Conservation (phyloP, 495 filamentous ascomycete species). For the Penicillium waksmanii region DNA sequence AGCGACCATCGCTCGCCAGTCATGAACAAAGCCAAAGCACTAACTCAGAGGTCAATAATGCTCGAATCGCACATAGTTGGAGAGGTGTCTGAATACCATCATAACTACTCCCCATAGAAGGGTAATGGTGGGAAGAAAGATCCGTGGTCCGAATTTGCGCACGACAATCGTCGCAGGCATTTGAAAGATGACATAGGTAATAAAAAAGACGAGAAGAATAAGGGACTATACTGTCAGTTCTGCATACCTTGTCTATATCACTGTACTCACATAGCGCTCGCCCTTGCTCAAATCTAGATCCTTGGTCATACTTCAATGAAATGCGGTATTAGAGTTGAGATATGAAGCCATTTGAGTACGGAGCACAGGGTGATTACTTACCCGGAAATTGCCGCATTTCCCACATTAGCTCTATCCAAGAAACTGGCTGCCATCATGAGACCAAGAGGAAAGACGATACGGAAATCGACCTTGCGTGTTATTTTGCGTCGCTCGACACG, state of each 20-base stretch:
- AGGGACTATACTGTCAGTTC: conserved; percentile 8
- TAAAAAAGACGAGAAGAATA: conserved; percentile 13
- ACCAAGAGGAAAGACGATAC: not conserved
- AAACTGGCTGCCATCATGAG: not conserved
- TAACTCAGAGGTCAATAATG: not conserved
- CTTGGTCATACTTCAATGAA: not conserved
- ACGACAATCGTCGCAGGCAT: conserved; percentile 7
- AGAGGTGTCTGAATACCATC: conserved; percentile 5
- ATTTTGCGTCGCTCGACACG: not conserved
- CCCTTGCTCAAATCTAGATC: conserved; percentile 1
- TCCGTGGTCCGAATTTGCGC: conserved; percentile 13
- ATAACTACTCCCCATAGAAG: conserved; percentile 17
- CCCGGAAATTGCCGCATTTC: conserved; percentile 3
- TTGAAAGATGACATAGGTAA: conserved; percentile 14
- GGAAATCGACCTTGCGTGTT: not conserved
- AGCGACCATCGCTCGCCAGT: conserved; percentile 50
- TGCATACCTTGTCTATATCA: not conserved
- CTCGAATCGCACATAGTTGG: not conserved
- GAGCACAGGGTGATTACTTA: not conserved
- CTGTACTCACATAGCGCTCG: conserved; percentile 2
- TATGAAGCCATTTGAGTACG: not conserved
- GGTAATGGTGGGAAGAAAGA: conserved; percentile 12
- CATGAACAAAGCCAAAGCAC: conserved; percentile 48
- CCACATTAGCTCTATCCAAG: conserved; percentile 6
- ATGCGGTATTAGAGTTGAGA: not conserved